These are phyloP conservation scores for Eucalyptus pauciflora DNA, from an alignment of 345 rosid genomes.

Conservation along the genomic window DNA sequence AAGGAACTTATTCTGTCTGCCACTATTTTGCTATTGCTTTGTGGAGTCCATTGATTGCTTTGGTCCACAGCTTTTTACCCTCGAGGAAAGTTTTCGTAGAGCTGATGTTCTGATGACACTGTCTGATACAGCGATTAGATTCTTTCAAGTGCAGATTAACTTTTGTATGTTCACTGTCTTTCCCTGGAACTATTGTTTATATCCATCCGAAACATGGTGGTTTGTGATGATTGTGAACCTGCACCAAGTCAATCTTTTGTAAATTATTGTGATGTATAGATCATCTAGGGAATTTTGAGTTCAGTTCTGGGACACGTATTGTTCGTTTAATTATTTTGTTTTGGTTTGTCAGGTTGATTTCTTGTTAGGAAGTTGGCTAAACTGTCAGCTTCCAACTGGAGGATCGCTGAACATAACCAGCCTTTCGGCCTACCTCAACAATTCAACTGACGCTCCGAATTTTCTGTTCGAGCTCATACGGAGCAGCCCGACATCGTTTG, in stretches of 20 bases:
- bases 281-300: background rate
- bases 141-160: background rate
- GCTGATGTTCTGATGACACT: background rate
- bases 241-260: background rate
- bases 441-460: conserved; percentile 74
- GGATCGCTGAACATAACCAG: conserved; percentile 68
- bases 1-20: background rate
- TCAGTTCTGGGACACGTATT: background rate
- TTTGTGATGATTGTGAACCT: background rate
- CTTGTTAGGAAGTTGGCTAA: conserved; percentile 79
- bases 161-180: background rate
- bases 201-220: background rate
- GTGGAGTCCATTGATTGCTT: background rate
- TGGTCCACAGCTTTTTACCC: background rate
- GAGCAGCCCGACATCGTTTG: conserved; percentile 43
- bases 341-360: conserved; percentile 54
- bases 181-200: background rate
- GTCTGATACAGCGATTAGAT: background rate
- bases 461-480: conserved; percentile 66
- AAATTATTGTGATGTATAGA: background rate
- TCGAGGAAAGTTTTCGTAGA: background rate
- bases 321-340: background rate
- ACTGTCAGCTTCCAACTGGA: conserved; percentile 63
- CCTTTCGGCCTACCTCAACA: conserved; percentile 54
- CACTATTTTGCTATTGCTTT: background rate